Evolutionary conservation across 495 filamentous ascomycete species (phyloP), one percentile per base, ranked within the genome.

Genomic region (Aspergillus egyptiacus): DNA sequence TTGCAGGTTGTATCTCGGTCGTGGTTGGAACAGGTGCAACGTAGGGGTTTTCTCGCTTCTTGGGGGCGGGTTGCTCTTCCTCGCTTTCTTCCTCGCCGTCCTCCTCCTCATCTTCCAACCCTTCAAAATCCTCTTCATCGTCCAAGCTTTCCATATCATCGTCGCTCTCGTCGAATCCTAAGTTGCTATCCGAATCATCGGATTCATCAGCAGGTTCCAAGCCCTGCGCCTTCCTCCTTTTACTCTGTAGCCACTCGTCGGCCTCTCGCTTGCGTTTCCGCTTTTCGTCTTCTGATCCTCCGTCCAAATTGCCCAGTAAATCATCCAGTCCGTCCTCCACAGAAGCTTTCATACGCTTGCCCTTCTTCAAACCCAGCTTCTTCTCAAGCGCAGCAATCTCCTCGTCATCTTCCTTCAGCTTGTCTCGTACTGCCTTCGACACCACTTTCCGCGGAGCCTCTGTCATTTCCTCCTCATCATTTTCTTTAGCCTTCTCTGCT

Each of bases 351-450:
- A 87, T 81, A 11, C 85, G 66, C 51, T 85, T 91, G 43, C 84
- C 86, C 15, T 79, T 79, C 63, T 86, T 96, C 10, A 96, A 69
- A 1, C 91, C 91, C 30, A 98, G 73, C 59, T 87, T 94, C 69
- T 83, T 88, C 68, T 98, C 94, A 48, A 96, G 65, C 7, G 82
- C 86, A 13, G 85, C 83, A 58, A 98, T 96, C 52, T 96, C 87
- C 2, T 79, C 82, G 56, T 96, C 88, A 47, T 97, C 93, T 48
- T 73, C 52, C 4, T 63, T 69, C 0, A 97, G 67, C 51, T 78
- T 83, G 5, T 82, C 76, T 61, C 79, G 81, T 1, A 85, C 71
- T 0, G 69, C 70, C 46, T 74, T 79, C 6, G 87, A 78, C 9
- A 84, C 41, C 39, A 69, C 66, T 2, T 63, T 58, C 19, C 62